These are phyloP conservation scores for Xylaria intraflava DNA, from an alignment of 495 filamentous ascomycete species.

Conservation along the genomic window DNA sequence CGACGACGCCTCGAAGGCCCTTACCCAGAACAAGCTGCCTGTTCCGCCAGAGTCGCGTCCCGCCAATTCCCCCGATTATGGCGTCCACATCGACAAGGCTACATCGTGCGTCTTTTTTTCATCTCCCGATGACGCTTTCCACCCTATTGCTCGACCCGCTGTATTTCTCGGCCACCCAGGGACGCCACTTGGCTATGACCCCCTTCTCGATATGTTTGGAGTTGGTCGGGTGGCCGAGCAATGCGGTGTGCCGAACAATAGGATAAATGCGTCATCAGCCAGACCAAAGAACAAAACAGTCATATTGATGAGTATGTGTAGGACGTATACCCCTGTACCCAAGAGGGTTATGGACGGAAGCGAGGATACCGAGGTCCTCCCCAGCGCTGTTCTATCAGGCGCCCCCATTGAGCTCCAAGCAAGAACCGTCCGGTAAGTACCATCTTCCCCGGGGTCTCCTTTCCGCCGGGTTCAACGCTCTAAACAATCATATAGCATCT, in stretches of 20 bases:
- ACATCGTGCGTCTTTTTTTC: conserved; percentile 56
- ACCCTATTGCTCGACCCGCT: too few relatives aligned
- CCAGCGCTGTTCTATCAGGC: conserved; percentile 83
- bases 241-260: too few relatives aligned
- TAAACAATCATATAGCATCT: conserved; percentile 60
- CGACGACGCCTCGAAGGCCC: conserved; percentile 28
- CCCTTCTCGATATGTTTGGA: too few relatives aligned
- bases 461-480: conserved; percentile 4
- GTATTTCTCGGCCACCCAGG: too few relatives aligned
- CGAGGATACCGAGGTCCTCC: conserved; percentile 65
- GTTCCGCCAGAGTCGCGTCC: conserved; percentile 27
- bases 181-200: too few relatives aligned
- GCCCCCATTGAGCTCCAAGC: conserved; percentile 91
- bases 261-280: too few relatives aligned
- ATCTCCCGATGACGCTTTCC: background rate
- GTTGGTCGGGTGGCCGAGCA: too few relatives aligned
- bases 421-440: conserved; percentile 75
- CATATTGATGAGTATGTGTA: conserved; percentile 25
- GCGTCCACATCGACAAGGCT: conserved; percentile 66
- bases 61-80: conserved; percentile 72
- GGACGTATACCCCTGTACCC: conserved; percentile 83
- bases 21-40: conserved; percentile 14
- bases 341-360: conserved; percentile 84
- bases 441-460: background rate
- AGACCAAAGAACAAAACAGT: background rate